Conservation (phyloP, 2,329 filamentous ascomycete genomes). For the Pseudocercospora vitis region DNA sequence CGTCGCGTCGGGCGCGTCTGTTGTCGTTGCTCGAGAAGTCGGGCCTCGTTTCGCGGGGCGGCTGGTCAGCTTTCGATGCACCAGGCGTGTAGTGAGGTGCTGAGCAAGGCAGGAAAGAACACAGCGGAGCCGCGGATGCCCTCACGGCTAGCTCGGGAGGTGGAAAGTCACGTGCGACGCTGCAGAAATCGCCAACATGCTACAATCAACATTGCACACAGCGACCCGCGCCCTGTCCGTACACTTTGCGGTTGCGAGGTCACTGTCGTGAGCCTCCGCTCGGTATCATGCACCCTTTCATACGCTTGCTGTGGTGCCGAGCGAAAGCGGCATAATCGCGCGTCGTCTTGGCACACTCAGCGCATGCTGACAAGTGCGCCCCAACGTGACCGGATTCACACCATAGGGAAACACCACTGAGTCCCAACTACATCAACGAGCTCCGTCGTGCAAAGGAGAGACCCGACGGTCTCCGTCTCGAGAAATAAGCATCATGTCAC, state of each 20-base stretch:
- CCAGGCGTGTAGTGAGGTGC: neutral
- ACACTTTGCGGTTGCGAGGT: neutral
- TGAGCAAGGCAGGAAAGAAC: neutral
- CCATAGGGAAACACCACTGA: neutral
- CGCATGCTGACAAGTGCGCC: too few relatives aligned
- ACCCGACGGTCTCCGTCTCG: too few relatives aligned
- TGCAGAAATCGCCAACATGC: too few relatives aligned
- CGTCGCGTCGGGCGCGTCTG: neutral
- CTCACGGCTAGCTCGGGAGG: too few relatives aligned
- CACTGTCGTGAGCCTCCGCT: neutral
- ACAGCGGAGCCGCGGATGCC: too few relatives aligned
- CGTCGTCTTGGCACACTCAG: too few relatives aligned
- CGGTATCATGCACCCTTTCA: neutral
- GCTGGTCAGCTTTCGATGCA: neutral
- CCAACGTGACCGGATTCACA: too few relatives aligned
- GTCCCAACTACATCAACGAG: neutral
- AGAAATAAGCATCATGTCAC: slow-evolving; percentile 15
- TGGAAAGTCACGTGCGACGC: neutral
- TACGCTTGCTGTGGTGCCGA: too few relatives aligned
- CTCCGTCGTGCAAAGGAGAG: too few relatives aligned
- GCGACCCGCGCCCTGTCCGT: too few relatives aligned
- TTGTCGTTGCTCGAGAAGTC: neutral
- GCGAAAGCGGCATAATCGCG: too few relatives aligned
- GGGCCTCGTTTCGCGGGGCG: neutral
- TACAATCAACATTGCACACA: too few relatives aligned